Base-by-base conservation (phyloP, 2,329 filamentous ascomycete species). In the Chaetomium olivaceum region DNA sequence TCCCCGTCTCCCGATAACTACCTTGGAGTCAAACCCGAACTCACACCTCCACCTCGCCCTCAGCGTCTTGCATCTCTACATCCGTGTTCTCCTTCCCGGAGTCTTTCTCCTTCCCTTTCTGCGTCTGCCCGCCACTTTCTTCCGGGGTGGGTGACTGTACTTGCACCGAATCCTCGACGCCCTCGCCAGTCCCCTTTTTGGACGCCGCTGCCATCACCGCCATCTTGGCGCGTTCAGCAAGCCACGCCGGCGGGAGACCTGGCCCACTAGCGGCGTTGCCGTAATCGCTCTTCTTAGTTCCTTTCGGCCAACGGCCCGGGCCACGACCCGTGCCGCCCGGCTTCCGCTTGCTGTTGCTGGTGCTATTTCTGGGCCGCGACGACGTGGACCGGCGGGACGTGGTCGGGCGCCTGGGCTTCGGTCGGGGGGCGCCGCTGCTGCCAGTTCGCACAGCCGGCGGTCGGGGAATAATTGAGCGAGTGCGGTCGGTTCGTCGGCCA, bases 261-360 rank as follows among this genome's bases (percentile, higher is more conserved):
- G 87, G 87, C 1, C 87, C 87, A 70, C 87, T 89, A 39, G 86
- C 85, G 0, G 87, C 87, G 67, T 89, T 89, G 0, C 87, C 87
- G 64, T 89, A 89, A 71, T 89, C 87, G 48, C 84, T 84, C 74
- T 89, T 89, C 76, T 88, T 89, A 0, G 87, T 89, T 5, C 87
- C 87, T 73, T 89, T 89, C 0, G 87, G 87, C 86, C 86, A 89
- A 51, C 87, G 81, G 0, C 87, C 87, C 1, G 87, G 87, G 0
- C 87, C 87, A 60, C 87, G 82, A 2, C 87, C 87, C 0, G 87
- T 89, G 4, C 87, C 87, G 2, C 87, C 86, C 5, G 82, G 79
- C 75, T 85, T 88, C 54, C 85, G 80, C 60, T 84, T 81, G 66
- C 74, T 81, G 62, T 73, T 77, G 61, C 75, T 67, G 7, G 33